Conservation (phyloP, 2,329 filamentous ascomycete species). For the Epichloe sp. region DNA sequence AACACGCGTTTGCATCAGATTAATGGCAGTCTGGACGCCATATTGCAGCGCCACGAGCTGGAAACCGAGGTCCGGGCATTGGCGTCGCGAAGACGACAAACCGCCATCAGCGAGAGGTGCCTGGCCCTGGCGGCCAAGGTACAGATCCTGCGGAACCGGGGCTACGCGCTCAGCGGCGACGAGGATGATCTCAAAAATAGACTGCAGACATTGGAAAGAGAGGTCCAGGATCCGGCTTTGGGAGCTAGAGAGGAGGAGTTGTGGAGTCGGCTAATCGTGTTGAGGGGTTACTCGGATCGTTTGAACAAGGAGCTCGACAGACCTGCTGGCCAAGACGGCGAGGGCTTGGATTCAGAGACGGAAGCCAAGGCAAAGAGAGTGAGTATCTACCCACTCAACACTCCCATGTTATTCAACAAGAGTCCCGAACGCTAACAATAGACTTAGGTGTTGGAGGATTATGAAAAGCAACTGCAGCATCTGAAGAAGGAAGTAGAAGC, state of each 20-base stretch:
- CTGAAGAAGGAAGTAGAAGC: slow-evolving; percentile 60
- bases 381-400: slow-evolving; percentile 13
- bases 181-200: slow-evolving; percentile 69
- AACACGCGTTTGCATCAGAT: slow-evolving; percentile 66
- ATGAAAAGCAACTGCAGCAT: slow-evolving; percentile 67
- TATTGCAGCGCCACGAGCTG: slow-evolving; percentile 65
- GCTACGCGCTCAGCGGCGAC: slow-evolving; percentile 65
- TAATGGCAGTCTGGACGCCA: slow-evolving; percentile 57
- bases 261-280: slow-evolving; percentile 66
- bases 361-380: slow-evolving; percentile 65
- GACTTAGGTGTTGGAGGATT: slow-evolving; percentile 60
- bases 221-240: slow-evolving; percentile 61
- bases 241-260: slow-evolving; percentile 70
- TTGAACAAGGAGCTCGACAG: slow-evolving; percentile 64
- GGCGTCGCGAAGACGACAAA: slow-evolving; percentile 60
- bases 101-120: slow-evolving; percentile 58
- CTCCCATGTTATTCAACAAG: background rate
- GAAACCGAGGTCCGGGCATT: slow-evolving; percentile 61
- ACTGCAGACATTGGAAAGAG: slow-evolving; percentile 53
- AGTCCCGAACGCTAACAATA: background rate
- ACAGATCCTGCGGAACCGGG: slow-evolving; percentile 67
- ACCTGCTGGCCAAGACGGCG: slow-evolving; percentile 41
- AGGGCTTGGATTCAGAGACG: slow-evolving; percentile 54
- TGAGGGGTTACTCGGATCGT: slow-evolving; percentile 59
- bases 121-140: slow-evolving; percentile 65